Evolutionary conservation across 805 yeast species (phyloP), one percentile per base, ranked within the genome.

Genomic region (Peterozyma xylosa): DNA sequence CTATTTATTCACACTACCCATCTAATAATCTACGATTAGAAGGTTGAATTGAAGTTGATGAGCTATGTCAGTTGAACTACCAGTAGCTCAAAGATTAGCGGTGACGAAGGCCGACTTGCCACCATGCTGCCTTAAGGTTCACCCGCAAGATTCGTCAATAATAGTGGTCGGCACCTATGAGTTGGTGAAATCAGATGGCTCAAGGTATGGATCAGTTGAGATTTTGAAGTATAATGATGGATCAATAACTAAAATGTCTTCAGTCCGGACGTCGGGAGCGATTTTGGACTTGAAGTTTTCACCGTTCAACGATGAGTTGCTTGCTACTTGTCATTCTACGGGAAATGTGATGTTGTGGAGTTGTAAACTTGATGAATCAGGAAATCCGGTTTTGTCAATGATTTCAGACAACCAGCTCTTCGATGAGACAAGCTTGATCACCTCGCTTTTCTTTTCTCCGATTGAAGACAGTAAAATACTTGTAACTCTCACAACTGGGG

Each of bases 81-180:
- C 42, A 11, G 21, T 13, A 13, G 41, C 38, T 5, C 32, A 52
- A 37, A 48, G 71, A 43, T 30, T 58, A 1, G 58, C 65, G 3
- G 49, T 52, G 1, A 60, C 68, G 3, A 63, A 61, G 18, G 68
- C 91, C 0, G 60, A 65, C 1, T 64, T 79, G 2, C 98, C 98
- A 1, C 97, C 98, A 1, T 93, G 98, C 58, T 82, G 86, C 37
- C 60, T 91, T 3, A 69, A 82, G 33, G 70, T 81, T 9, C 76
- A 74, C 42, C 84, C 85, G 0, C 46, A 54, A 0, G 76, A 78
- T 37, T 53, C 61, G 3, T 53, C 71, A 0, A 55, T 74, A 9
- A 50, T 87, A 1, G 56, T 87, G 10, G 59, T 87, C 1, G 98
- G 97, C 0, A 89, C 96, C 0, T 91, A 93, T 58, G 76, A 82